Evolutionary conservation across 495 filamentous ascomycete genomes (phyloP).

Genomic region (Pseudomonodictys pantanalensis): DNA sequence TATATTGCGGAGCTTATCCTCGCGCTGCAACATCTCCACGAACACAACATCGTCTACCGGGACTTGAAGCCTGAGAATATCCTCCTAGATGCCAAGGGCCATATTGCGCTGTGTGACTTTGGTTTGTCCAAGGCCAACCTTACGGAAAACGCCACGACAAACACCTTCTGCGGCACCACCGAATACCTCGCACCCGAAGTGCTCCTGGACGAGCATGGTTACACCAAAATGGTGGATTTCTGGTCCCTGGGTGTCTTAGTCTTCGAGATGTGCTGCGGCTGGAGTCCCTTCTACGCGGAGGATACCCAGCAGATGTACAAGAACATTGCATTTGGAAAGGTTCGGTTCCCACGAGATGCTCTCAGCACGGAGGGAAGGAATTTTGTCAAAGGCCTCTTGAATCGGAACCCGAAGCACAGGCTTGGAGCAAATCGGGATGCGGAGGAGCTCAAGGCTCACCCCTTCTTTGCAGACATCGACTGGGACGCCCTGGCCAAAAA

Average conservation of each 20-base stretch:
- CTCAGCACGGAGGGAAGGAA: slow-evolving; percentile 91
- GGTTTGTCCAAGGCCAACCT: slow-evolving; percentile 96
- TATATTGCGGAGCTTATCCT: slow-evolving; percentile 98
- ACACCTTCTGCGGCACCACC: slow-evolving; percentile 97
- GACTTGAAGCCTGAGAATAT: slow-evolving; percentile 88
- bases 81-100: slow-evolving; percentile 76
- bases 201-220: slow-evolving; percentile 91
- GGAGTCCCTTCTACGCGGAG: slow-evolving; percentile 98
- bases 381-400: slow-evolving; percentile 95
- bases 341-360: slow-evolving; percentile 91
- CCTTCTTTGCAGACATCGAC: slow-evolving; percentile 92
- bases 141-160: slow-evolving; percentile 92
- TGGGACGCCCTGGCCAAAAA: slow-evolving; percentile 85
- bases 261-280: slow-evolving; percentile 99
- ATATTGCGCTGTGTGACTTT: slow-evolving; percentile 84
- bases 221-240: slow-evolving; percentile 99
- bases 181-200: slow-evolving; percentile 97
- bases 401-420: slow-evolving; percentile 94
- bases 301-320: slow-evolving; percentile 99
- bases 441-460: slow-evolving; percentile 88
- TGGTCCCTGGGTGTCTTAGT: slow-evolving; percentile 97
- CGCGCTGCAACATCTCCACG: slow-evolving; percentile 90
- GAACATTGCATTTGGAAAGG: slow-evolving; percentile 98
- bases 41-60: slow-evolving; percentile 96
- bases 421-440: slow-evolving; percentile 88